Percentiles rank a stretch among this genome's conserved stretches.
Conservation (phyloP, 768 basidiomycete species). For the Dendrothele bispora region DNA sequence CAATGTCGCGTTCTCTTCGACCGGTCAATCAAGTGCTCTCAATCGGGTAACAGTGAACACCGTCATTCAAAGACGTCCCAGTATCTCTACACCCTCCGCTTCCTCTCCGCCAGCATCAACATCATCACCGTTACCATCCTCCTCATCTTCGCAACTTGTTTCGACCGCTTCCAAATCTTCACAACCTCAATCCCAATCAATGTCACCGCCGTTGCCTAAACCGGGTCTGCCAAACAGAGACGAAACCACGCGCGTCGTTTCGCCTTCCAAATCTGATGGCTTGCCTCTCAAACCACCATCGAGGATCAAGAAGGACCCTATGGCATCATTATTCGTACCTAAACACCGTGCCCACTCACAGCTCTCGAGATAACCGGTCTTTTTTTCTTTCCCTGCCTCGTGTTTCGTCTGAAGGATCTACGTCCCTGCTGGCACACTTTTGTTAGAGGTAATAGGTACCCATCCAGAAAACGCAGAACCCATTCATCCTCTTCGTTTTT, state of each 20-base stretch:
- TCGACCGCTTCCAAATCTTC: conserved; percentile 6
- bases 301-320: conserved; percentile 60
- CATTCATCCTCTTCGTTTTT: too few species aligned
- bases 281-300: conserved; percentile 36
- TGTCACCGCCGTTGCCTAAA: not conserved
- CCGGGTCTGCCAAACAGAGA: not conserved
- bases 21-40: conserved; percentile 28
- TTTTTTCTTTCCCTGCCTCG: too few species aligned
- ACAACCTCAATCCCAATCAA: not conserved
- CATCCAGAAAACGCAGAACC: too few species aligned
- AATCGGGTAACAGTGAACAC: conserved; percentile 54
- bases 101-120: conserved; percentile 13
- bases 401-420: not conserved
- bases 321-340: conserved; percentile 67
- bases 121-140: conserved; percentile 6
- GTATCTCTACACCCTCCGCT: conserved; percentile 10
- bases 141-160: conserved; percentile 9
- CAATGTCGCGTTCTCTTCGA: too few species aligned
- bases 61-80: conserved; percentile 35
- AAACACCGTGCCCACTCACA: conserved; percentile 69
- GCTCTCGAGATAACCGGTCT: conserved; percentile 34
- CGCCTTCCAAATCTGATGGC: conserved; percentile 22
- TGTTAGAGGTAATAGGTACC: too few species aligned
- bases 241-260: not conserved
- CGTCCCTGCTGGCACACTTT: too few species aligned